A percentile compares a stretch with the other conserved stretches of the same genome.
Evolutionary conservation across 2,329 filamentous ascomycete genomes (phyloP).

Genomic region (Cladosporium sp.): DNA sequence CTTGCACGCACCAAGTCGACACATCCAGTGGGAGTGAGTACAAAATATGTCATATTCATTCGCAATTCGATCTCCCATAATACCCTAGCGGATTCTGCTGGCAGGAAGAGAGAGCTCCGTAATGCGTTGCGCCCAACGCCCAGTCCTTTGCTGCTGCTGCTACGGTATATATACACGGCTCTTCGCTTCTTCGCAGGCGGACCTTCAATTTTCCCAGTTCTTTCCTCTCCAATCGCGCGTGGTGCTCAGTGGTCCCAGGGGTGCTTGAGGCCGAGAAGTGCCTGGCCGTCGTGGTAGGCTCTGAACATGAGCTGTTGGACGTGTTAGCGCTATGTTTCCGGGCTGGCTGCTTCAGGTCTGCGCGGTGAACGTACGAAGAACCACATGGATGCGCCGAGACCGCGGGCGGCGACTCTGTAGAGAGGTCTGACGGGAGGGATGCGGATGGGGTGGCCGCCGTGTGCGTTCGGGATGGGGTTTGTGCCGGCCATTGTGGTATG

Average conservation of each 20-base stretch:
- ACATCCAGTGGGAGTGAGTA: neutral
- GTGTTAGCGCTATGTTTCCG: constrained; percentile 8
- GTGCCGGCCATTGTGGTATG: constrained; percentile 8
- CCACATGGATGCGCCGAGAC: constrained; percentile 95
- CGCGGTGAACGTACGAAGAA: constrained; percentile 66
- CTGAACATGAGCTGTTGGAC: constrained; percentile 79
- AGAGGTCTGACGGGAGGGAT: constrained; percentile 62
- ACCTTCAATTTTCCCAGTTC: neutral
- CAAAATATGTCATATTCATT: constrained; percentile 6
- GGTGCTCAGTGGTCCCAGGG: constrained; percentile 84
- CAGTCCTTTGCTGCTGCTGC: constrained; percentile 1
- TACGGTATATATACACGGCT: constrained; percentile 10
- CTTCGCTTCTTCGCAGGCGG: neutral
- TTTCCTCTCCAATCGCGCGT: neutral
- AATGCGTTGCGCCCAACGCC: constrained; percentile 4
- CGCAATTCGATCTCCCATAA: neutral
- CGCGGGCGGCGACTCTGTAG: constrained; percentile 82
- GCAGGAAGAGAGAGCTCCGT: neutral
- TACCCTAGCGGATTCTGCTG: constrained; percentile 3
- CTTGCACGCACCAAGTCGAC: neutral
- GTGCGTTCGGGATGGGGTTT: constrained; percentile 28
- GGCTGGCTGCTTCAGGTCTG: no score
- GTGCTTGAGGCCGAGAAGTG: constrained; percentile 87
- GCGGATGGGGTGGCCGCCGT: constrained; percentile 50
- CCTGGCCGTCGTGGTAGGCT: constrained; percentile 92